Evolutionary conservation across 257 asterid genomes (phyloP).

Genomic region (Solanum sejunctum): DNA sequence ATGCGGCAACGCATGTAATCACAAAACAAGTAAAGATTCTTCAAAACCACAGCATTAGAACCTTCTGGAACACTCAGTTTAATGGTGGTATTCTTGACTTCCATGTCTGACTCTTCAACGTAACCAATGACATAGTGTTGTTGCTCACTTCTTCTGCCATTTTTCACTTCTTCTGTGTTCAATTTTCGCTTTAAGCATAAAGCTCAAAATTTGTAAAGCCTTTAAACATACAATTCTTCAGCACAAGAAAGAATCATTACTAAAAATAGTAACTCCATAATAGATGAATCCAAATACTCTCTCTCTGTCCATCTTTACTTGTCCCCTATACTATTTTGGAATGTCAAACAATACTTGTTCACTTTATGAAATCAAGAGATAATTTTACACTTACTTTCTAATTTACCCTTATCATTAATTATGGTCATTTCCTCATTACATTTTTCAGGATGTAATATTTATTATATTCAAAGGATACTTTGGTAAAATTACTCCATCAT

Average conservation of each 20-base stretch:
- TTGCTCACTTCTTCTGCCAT: constrained; percentile 18
- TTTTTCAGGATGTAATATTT: too few species aligned
- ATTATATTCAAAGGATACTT: too few species aligned
- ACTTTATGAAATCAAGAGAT: too few species aligned
- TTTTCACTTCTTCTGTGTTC: background rate
- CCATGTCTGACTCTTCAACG: constrained; percentile 21
- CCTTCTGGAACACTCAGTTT: constrained; percentile 19
- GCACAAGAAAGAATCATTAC: background rate
- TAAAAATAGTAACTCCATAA: background rate
- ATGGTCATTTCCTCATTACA: too few species aligned
- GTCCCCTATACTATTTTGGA: too few species aligned
- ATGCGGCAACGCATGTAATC: constrained; percentile 27
- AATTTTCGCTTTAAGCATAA: background rate
- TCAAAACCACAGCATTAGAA: constrained; percentile 23
- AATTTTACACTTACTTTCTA: too few species aligned
- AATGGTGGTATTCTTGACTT: background rate
- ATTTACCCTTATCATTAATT: too few species aligned
- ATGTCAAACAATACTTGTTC: too few species aligned
- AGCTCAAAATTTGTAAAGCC: background rate
- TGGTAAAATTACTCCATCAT: too few species aligned
- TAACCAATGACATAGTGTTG: constrained; percentile 15
- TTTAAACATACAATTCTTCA: background rate
- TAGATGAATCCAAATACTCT: background rate
- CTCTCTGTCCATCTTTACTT: too few species aligned
- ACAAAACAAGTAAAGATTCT: constrained; percentile 40